phyloP scores from a whole-genome alignment of 768 basidiomycete species.

The Lactarius indigo region DNA sequence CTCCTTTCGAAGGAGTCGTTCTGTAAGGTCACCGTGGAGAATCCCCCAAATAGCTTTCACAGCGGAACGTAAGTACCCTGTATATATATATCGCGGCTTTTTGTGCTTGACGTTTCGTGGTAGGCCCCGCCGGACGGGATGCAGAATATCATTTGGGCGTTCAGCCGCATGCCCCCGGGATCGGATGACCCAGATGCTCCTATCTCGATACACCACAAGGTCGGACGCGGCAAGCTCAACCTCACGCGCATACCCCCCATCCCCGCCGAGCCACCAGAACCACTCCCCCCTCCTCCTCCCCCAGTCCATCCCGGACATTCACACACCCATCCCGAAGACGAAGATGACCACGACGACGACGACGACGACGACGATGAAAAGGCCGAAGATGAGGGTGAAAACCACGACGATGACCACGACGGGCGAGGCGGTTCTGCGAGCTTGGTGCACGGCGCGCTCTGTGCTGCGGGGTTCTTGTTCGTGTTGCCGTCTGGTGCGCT shows the following conservation, averaged over 20 bases:
- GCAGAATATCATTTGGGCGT: conserved; percentile 58
- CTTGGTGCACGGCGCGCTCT: conserved; percentile 51
- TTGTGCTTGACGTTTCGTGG: no score
- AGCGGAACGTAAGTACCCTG: no score
- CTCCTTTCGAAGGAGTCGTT: neutral
- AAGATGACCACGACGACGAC: neutral
- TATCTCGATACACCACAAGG: conserved; percentile 46
- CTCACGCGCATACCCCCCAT: conserved; percentile 38
- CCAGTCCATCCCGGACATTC: neutral
- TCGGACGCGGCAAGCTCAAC: conserved; percentile 44
- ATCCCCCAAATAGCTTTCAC: conserved; percentile 21
- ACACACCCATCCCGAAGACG: neutral
- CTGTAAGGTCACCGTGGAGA: conserved; percentile 4
- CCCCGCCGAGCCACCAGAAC: conserved; percentile 9
- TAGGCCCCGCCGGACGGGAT: conserved; percentile 43
- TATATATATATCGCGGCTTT: no score
- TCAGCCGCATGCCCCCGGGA: conserved; percentile 45
- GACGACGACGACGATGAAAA: no score
- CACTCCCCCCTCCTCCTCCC: no score
- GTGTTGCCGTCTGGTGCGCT: conserved; percentile 56
- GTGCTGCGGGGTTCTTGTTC: conserved; percentile 50
- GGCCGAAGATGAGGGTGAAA: no score
- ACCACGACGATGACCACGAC: neutral
- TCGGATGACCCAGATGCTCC: conserved; percentile 43
- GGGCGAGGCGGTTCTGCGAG: conserved; percentile 33